Percentiles rank a stretch among this genome's conserved stretches.
Conservation (phyloP, 768 basidiomycete genomes). For the Boletus reticulatus region DNA sequence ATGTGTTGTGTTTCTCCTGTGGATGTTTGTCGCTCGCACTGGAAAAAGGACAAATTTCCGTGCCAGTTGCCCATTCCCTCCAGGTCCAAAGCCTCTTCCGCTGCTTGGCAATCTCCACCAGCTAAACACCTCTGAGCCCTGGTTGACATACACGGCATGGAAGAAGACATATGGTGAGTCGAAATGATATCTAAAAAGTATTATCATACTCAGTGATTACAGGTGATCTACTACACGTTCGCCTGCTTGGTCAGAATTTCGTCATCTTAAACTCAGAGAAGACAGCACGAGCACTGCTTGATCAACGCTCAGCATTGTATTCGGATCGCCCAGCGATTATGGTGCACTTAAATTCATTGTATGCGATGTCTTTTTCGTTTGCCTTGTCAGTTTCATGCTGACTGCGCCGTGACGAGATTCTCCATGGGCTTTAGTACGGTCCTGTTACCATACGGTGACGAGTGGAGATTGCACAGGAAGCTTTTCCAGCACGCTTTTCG, state of each 20-base stretch:
- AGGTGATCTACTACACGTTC: constrained; percentile 24
- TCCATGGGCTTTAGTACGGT: constrained; percentile 28
- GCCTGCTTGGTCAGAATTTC: constrained; percentile 24
- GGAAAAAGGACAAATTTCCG: background rate
- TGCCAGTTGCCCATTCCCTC: constrained; percentile 25
- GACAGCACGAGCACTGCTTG: constrained; percentile 22
- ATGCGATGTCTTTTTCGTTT: background rate
- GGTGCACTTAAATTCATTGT: constrained; percentile 16
- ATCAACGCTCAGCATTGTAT: constrained; percentile 28
- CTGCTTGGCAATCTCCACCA: constrained; percentile 28
- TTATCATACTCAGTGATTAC: background rate
- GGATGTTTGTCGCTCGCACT: background rate
- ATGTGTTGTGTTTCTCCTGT: constrained; percentile 3
- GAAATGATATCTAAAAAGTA: background rate
- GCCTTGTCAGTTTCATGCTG: background rate
- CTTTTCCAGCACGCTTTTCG: constrained; percentile 29
- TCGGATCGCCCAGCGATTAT: constrained; percentile 25
- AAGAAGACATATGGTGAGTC: constrained; percentile 30
- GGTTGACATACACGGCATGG: constrained; percentile 37
- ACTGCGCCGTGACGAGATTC: constrained; percentile 15
- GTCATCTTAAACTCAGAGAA: constrained; percentile 30
- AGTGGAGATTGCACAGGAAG: constrained; percentile 32
- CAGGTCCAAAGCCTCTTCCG: constrained; percentile 32
- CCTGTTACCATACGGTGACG: constrained; percentile 28
- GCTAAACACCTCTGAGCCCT: constrained; percentile 28